These are phyloP conservation scores for Daldinia sp. DNA, from an alignment of 2,329 filamentous ascomycete genomes.

Conservation along the genomic window DNA sequence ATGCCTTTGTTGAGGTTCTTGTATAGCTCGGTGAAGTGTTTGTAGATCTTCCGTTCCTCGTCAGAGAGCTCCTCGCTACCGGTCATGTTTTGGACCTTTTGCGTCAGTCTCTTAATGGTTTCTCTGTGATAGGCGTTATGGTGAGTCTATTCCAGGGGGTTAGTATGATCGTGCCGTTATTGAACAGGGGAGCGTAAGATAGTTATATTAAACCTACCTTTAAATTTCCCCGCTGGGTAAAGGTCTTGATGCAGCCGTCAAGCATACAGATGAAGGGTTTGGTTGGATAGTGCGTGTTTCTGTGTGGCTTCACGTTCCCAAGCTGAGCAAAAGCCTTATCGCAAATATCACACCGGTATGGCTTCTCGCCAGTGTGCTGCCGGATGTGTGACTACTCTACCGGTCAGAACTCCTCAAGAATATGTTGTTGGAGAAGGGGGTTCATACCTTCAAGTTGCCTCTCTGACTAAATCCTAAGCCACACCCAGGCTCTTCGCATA, in stretches of 20 bases:
- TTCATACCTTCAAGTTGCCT: constrained; percentile 84
- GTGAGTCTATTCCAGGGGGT: constrained; percentile 59
- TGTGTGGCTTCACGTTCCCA: constrained; percentile 40
- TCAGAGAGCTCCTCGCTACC: constrained; percentile 73
- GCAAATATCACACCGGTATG: constrained; percentile 35
- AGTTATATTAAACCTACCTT: constrained; percentile 67
- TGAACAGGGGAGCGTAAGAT: neutral
- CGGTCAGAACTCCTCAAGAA: constrained; percentile 16
- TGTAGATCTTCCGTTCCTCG: constrained; percentile 79
- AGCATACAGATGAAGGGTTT: constrained; percentile 68
- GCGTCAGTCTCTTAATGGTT: constrained; percentile 77
- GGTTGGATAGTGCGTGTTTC: constrained; percentile 48
- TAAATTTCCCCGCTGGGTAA: constrained; percentile 91
- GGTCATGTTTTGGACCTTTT: constrained; percentile 73
- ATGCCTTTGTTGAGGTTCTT: constrained; percentile 99
- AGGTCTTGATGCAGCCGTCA: constrained; percentile 79
- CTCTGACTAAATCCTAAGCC: constrained; percentile 88
- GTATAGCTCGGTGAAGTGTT: constrained; percentile 89
- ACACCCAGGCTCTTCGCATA: constrained; percentile 54
- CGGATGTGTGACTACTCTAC: constrained; percentile 29
- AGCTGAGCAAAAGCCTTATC: constrained; percentile 38
- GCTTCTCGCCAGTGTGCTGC: constrained; percentile 39
- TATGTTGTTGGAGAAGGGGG: neutral
- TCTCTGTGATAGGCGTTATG: constrained; percentile 92
- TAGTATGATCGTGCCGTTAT: neutral